Conservation (phyloP, 1,284 basidiomycete genomes). For the Malassezia sympodialis region DNA sequence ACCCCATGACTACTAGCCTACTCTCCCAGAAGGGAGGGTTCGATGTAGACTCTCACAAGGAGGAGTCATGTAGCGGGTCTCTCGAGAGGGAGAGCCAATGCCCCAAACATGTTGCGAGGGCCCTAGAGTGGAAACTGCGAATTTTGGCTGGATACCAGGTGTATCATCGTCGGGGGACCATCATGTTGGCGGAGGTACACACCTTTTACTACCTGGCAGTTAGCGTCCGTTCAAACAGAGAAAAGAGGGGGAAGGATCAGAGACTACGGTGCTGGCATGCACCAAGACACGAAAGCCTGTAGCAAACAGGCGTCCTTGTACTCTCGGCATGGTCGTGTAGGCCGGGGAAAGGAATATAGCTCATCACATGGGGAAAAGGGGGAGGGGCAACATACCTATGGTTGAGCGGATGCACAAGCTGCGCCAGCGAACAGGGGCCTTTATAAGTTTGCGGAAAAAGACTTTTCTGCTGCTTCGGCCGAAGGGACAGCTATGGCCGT, state of each 20-base stretch:
- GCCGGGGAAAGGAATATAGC: conserved; percentile 46
- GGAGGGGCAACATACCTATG: conserved; percentile 2
- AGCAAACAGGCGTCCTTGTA: conserved; percentile 46
- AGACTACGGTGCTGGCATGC: conserved; percentile 47
- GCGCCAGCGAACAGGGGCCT: background rate
- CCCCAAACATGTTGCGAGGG: conserved; percentile 40
- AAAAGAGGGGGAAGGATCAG: conserved; percentile 23
- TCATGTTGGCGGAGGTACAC: background rate
- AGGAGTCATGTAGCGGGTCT: conserved; percentile 36
- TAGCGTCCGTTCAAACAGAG: background rate
- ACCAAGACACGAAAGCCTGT: conserved; percentile 38
- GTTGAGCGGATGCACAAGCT: background rate
- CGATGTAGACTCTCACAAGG: conserved; percentile 38
- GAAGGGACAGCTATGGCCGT: background rate
- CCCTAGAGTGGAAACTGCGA: conserved; percentile 49
- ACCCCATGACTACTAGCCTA: conserved; percentile 36
- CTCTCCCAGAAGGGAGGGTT: conserved; percentile 46
- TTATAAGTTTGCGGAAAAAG: background rate
- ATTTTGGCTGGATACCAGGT: conserved; percentile 49
- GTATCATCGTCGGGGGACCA: conserved; percentile 43
- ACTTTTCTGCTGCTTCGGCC: background rate
- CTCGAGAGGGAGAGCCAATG: conserved; percentile 44
- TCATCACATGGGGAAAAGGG: conserved; percentile 18
- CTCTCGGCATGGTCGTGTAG: conserved; percentile 48
- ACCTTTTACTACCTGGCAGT: background rate